These are phyloP conservation scores for Nakaseomyces nivariensis DNA, from an alignment of 1,139 yeast genomes.

Conservation along the genomic window DNA sequence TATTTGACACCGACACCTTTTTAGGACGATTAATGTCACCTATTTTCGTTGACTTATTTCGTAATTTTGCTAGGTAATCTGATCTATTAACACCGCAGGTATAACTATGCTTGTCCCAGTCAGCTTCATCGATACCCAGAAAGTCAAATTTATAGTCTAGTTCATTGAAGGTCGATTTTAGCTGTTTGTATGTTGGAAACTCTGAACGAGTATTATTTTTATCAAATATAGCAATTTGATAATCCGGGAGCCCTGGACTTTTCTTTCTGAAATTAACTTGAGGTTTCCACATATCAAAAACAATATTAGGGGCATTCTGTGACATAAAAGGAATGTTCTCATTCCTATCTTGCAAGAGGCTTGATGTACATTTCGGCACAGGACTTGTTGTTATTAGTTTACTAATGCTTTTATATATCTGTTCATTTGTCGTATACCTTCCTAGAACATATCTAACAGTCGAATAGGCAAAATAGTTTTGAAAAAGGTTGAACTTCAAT, in stretches of 20 bases:
- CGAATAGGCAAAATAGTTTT: constrained; percentile 24
- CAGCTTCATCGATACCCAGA: constrained; percentile 13
- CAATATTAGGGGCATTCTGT: constrained; percentile 9
- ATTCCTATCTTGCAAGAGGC: constrained; percentile 6
- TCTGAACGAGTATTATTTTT: constrained; percentile 33
- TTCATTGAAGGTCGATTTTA: constrained; percentile 17
- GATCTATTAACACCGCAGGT: constrained; percentile 23
- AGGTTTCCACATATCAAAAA: constrained; percentile 82
- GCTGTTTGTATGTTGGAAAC: constrained; percentile 45
- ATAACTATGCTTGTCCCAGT: constrained; percentile 20
- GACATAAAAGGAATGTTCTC: not conserved
- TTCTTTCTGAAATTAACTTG: constrained; percentile 58
- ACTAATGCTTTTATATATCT: constrained; percentile 34
- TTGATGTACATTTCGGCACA: constrained; percentile 14
- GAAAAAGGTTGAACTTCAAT: constrained; percentile 12
- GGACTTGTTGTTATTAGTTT: constrained; percentile 30
- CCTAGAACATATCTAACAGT: constrained; percentile 16
- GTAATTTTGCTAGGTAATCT: constrained; percentile 13
- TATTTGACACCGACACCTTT: constrained; percentile 11
- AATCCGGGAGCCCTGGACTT: constrained; percentile 64
- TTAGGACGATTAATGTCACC: not conserved
- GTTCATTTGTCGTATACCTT: constrained; percentile 34
- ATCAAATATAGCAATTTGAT: constrained; percentile 53
- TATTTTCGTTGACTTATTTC: constrained; percentile 12
- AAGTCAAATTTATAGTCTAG: constrained; percentile 26